These are phyloP conservation scores for Stephania yunnanensis DNA, from an alignment of 164 flowering plant genomes.

Conservation along the genomic window DNA sequence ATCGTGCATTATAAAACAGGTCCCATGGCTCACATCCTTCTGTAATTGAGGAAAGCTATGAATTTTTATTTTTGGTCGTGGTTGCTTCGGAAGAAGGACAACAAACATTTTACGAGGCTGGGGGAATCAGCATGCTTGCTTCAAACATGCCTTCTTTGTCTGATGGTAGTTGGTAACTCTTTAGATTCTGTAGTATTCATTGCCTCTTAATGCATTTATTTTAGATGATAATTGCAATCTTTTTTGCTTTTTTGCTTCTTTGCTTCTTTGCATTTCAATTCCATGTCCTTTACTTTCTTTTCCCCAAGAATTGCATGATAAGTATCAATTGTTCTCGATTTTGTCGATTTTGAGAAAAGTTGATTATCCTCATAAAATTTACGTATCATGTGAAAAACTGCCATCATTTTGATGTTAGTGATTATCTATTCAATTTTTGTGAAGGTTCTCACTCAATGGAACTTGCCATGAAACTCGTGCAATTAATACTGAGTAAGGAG, in stretches of 20 bases:
- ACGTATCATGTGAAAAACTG: neutral
- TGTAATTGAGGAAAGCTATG: slow-evolving; percentile 65
- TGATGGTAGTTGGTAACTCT: slow-evolving; percentile 45
- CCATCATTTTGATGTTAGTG: neutral
- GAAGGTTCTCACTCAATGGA: slow-evolving; percentile 68
- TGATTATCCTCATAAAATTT: too few relatives aligned
- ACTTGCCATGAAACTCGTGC: slow-evolving; percentile 53
- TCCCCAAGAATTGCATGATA: too few relatives aligned
- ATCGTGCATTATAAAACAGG: slow-evolving; percentile 26
- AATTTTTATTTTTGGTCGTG: slow-evolving; percentile 57
- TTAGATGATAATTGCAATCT: neutral
- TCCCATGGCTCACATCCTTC: slow-evolving; percentile 49
- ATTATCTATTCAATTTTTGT: slow-evolving; percentile 13
- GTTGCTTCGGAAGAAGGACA: slow-evolving; percentile 55
- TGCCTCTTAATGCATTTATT: neutral
- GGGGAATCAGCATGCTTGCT: slow-evolving; percentile 57
- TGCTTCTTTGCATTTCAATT: neutral
- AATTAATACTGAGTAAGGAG: slow-evolving; percentile 45
- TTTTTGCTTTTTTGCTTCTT: neutral
- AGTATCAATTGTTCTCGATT: too few relatives aligned
- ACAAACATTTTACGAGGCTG: slow-evolving; percentile 39
- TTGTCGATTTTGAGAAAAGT: too few relatives aligned
- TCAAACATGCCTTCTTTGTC: slow-evolving; percentile 43
- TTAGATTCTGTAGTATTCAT: neutral
- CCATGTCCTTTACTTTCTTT: neutral